A percentile compares a stretch with the other conserved stretches of the same genome.
These are phyloP conservation scores for Fragilariopsis cylindrus DNA, from an alignment of 108 stramenopile genomes.

Conservation along the genomic window DNA sequence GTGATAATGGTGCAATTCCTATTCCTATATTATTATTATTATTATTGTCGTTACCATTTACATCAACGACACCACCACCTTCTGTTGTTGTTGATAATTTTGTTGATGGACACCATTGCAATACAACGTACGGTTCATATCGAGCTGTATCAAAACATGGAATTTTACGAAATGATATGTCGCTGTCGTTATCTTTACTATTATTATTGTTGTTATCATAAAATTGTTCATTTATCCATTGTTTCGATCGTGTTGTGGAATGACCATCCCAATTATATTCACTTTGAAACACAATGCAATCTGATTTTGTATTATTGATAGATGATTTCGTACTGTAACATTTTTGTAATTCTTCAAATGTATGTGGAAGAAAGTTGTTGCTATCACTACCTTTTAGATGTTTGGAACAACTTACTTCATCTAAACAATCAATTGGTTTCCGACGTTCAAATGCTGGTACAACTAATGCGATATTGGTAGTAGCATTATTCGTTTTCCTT, in stretches of 20 bases:
- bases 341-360: conserved; percentile 60
- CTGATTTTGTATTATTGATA: conserved; percentile 12
- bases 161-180: conserved; percentile 39
- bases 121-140: conserved; percentile 89
- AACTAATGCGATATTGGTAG: conserved; percentile 53
- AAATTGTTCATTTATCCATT: conserved; percentile 69
- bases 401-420: conserved; percentile 39
- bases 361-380: conserved; percentile 60
- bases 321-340: conserved; percentile 36
- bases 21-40: background rate
- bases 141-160: conserved; percentile 77
- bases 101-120: conserved; percentile 66
- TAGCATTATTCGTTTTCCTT: background rate
- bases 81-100: too few relatives aligned
- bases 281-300: conserved; percentile 74
- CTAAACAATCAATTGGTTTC: conserved; percentile 41
- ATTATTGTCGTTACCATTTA: background rate
- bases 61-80: too few relatives aligned
- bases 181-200: background rate
- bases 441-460: conserved; percentile 86
- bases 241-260: conserved; percentile 65
- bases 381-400: conserved; percentile 50
- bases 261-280: conserved; percentile 84
- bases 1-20: conserved; percentile 33
- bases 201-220: conserved; percentile 36